A percentile compares a stretch with the other conserved stretches of the same genome.
These are phyloP conservation scores for Clavispora santaluciae DNA, from an alignment of 805 yeast species.

Conservation along the genomic window DNA sequence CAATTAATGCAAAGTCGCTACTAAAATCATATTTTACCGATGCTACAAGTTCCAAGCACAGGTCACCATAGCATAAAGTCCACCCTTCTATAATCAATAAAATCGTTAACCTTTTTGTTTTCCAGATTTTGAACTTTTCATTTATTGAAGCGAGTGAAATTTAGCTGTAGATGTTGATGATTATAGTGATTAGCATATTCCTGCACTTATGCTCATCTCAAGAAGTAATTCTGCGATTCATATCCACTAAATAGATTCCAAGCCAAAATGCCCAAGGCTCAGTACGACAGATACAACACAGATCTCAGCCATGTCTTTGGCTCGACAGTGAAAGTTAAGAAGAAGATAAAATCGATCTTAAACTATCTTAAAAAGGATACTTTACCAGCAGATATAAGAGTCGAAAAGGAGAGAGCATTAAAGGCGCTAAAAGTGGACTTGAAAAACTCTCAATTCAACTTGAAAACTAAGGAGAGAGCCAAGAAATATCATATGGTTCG, in stretches of 20 bases:
- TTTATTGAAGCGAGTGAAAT: too few species aligned
- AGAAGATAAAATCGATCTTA: conserved; percentile 81
- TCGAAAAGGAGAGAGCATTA: conserved; percentile 72
- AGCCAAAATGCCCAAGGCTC: conserved; percentile 3
- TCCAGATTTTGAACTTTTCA: too few species aligned
- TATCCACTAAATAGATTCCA: neutral
- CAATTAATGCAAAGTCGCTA: too few species aligned
- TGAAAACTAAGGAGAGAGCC: conserved; percentile 48
- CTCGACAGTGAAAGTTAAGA: conserved; percentile 44
- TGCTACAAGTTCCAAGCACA: too few species aligned
- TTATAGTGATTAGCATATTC: too few species aligned
- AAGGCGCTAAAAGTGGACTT: conserved; percentile 60
- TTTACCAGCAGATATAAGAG: conserved; percentile 58
- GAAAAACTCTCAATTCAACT: conserved; percentile 39
- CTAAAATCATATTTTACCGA: too few species aligned
- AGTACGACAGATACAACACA: conserved; percentile 9
- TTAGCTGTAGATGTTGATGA: too few species aligned
- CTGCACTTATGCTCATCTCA: neutral
- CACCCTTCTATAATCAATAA: too few species aligned
- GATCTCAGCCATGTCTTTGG: conserved; percentile 16
- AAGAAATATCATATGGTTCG: conserved; percentile 89
- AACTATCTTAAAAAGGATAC: conserved; percentile 59
- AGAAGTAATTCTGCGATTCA: neutral
- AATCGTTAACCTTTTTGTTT: too few species aligned
- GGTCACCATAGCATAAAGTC: too few species aligned